A percentile compares a stretch with the other conserved stretches of the same genome.
These are phyloP conservation scores for Chrysopogon serrulatus DNA, from an alignment of 176 grass and related monocot species.

Conservation along the genomic window DNA sequence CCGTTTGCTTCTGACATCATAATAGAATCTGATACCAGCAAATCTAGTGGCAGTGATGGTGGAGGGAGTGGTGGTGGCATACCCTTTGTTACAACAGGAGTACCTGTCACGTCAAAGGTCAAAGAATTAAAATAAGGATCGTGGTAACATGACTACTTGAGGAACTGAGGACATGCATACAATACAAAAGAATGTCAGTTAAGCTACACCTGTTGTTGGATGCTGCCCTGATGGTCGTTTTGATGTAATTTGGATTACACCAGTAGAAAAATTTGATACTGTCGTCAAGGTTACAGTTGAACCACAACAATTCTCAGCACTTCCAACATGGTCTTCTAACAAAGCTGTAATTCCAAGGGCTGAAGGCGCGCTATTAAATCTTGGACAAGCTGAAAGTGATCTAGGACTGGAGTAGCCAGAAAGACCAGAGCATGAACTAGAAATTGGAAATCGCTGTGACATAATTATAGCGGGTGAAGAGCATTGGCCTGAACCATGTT, in stretches of 20 bases:
- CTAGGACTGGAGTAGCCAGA: slow-evolving; percentile 35
- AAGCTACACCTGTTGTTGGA: slow-evolving; percentile 30
- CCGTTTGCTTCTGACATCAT: slow-evolving; percentile 12
- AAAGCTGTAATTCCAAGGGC: slow-evolving; percentile 74
- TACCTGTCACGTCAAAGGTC: slow-evolving; percentile 15
- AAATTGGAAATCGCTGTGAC: slow-evolving; percentile 51
- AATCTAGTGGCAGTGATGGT: background rate
- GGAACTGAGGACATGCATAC: background rate
- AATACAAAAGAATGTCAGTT: slow-evolving; percentile 2
- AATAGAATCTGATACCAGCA: background rate
- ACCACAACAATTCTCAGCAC: slow-evolving; percentile 15
- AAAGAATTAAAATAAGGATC: background rate
- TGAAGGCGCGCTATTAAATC: slow-evolving; percentile 58
- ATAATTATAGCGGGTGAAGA: slow-evolving; percentile 48
- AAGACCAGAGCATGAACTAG: slow-evolving; percentile 50
- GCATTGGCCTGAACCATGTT: slow-evolving; percentile 12
- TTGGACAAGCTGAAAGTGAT: slow-evolving; percentile 46
- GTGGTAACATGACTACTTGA: background rate
- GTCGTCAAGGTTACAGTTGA: slow-evolving; percentile 27
- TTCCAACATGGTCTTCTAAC: slow-evolving; percentile 56
- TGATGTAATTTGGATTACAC: slow-evolving; percentile 4
- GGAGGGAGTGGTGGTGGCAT: background rate
- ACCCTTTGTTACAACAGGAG: slow-evolving; percentile 16
- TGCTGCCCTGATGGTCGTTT: slow-evolving; percentile 19
- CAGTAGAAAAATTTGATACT: slow-evolving; percentile 4